phyloP scores from a whole-genome alignment of 768 basidiomycete species.

The Dendrothele bispora region DNA sequence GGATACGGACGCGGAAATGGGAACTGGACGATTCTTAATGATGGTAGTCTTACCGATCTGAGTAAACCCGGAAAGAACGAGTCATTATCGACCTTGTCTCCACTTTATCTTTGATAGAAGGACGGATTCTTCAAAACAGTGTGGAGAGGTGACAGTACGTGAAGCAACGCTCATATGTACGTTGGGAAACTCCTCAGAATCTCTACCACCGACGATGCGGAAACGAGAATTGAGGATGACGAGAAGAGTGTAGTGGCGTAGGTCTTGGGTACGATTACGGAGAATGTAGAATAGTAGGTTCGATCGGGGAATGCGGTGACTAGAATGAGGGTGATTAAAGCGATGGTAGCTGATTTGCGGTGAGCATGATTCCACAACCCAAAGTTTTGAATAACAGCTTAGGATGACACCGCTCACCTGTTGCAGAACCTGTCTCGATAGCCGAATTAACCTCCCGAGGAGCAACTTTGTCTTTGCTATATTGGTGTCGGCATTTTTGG shows the following conservation, averaged over 20 bases:
- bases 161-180: too few species aligned
- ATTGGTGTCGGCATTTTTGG: background rate
- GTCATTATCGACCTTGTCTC: too few species aligned
- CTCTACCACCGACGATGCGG: slow-evolving; percentile 9
- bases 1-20: too few species aligned
- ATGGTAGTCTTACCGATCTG: too few species aligned
- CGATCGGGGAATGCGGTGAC: slow-evolving; percentile 6
- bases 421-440: slow-evolving; percentile 6
- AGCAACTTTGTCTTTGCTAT: background rate
- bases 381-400: background rate
- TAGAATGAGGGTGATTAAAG: slow-evolving; percentile 4
- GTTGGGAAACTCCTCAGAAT: too few species aligned
- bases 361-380: background rate
- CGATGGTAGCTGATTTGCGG: background rate
- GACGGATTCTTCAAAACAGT: too few species aligned
- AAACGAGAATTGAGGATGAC: slow-evolving; percentile 9
- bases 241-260: slow-evolving; percentile 11
- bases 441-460: slow-evolving; percentile 1
- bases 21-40: too few species aligned
- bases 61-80: too few species aligned
- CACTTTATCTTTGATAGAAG: too few species aligned
- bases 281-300: background rate
- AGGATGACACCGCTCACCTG: too few species aligned
- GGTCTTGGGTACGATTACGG: slow-evolving; percentile 7
- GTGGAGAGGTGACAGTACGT: too few species aligned